Conservation (phyloP, 2,329 filamentous ascomycete species). For the Rutstroemia sp. region DNA sequence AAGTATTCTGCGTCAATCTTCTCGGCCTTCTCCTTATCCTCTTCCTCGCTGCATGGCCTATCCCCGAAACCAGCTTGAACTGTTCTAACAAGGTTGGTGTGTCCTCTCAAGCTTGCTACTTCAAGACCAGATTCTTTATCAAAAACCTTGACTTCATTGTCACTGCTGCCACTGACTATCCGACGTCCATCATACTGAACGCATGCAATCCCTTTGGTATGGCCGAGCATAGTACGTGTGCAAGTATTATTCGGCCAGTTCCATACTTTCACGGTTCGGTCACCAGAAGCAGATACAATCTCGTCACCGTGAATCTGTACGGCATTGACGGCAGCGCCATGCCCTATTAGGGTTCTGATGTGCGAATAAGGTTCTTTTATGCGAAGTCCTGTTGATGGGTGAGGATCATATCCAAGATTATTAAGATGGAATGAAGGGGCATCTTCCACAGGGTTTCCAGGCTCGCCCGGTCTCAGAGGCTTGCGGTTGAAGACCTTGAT, state of each 20-base stretch:
- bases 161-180: slow-evolving; percentile 92
- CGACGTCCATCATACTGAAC: slow-evolving; percentile 92
- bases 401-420: slow-evolving; percentile 45
- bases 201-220: slow-evolving; percentile 93
- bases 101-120: slow-evolving; percentile 78
- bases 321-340: slow-evolving; percentile 88
- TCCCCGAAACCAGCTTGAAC: slow-evolving; percentile 94
- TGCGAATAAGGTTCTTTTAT: slow-evolving; percentile 61
- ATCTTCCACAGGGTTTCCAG: slow-evolving; percentile 47
- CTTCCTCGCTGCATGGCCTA: slow-evolving; percentile 68
- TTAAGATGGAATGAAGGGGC: slow-evolving; percentile 45
- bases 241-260: slow-evolving; percentile 75
- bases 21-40: slow-evolving; percentile 66
- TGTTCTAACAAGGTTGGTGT: slow-evolving; percentile 80
- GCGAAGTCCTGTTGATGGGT: slow-evolving; percentile 40
- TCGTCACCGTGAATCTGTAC: slow-evolving; percentile 82
- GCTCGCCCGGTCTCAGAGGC: slow-evolving; percentile 52
- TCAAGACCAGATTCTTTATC: slow-evolving; percentile 80
- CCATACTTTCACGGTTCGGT: slow-evolving; percentile 92
- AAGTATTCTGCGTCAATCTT: slow-evolving; percentile 69
- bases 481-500: slow-evolving; percentile 94
- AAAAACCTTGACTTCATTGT: slow-evolving; percentile 93
- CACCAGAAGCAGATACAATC: slow-evolving; percentile 90
- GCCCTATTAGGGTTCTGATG: slow-evolving; percentile 74
- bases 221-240: slow-evolving; percentile 72